Evolutionary conservation across 176 grass and related monocot species (phyloP).

Genomic region (Tillandsia fasciculata): DNA sequence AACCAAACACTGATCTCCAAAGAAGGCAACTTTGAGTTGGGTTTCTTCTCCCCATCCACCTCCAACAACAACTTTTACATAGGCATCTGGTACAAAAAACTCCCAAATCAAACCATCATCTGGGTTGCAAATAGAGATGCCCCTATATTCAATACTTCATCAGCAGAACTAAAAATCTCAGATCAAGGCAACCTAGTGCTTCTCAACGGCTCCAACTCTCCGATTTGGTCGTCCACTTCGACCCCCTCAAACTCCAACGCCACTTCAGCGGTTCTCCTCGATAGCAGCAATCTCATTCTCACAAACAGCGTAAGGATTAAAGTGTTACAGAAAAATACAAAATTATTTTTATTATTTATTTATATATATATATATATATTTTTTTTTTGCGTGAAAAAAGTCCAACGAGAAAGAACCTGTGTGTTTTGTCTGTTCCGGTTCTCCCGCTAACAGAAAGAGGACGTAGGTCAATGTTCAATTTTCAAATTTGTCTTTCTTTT

Average conservation of each 20-base stretch:
- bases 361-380: no score
- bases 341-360: no score
- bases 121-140: slow-evolving; percentile 47
- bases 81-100: slow-evolving; percentile 49
- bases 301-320: neutral
- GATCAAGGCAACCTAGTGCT: slow-evolving; percentile 34
- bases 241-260: neutral
- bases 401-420: no score
- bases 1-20: slow-evolving; percentile 20
- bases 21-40: slow-evolving; percentile 16
- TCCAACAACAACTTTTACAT: slow-evolving; percentile 26
- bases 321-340: no score
- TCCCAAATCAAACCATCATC: slow-evolving; percentile 13
- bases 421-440: no score
- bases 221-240: slow-evolving; percentile 40
- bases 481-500: no score
- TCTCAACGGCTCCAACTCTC: slow-evolving; percentile 1
- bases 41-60: slow-evolving; percentile 34
- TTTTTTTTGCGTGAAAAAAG: no score
- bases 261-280: slow-evolving; percentile 29
- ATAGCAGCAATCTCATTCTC: slow-evolving; percentile 45
- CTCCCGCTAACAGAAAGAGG: no score
- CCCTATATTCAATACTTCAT: slow-evolving; percentile 21
- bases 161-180: slow-evolving; percentile 25
- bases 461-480: no score